Evolutionary conservation across 345 rosid genomes (phyloP).

Genomic region (Nasturtium officinale): DNA sequence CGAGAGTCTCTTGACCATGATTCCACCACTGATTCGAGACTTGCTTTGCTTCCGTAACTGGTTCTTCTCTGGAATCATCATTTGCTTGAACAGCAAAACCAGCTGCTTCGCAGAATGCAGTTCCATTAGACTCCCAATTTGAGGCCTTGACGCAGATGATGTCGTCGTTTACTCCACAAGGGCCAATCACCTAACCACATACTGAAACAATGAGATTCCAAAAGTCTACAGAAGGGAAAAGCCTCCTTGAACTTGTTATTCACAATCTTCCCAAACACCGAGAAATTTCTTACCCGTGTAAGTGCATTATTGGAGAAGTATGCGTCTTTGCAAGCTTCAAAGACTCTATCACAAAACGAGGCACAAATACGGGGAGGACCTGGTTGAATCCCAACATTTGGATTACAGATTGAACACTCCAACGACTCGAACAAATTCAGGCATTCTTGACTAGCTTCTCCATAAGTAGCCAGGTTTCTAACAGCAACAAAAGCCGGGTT

Average conservation of each 20-base stretch:
- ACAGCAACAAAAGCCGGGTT: conserved; percentile 77
- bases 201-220: conserved; percentile 17
- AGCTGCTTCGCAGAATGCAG: conserved; percentile 78
- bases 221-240: not conserved
- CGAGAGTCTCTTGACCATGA: conserved; percentile 57
- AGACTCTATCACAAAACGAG: conserved; percentile 76
- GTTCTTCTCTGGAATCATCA: conserved; percentile 49
- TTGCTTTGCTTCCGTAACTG: conserved; percentile 81
- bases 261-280: not conserved
- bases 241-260: not conserved
- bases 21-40: conserved; percentile 76
- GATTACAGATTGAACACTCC: conserved; percentile 98
- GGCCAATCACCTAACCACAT: conserved; percentile 40
- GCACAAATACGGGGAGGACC: conserved; percentile 84
- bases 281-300: conserved; percentile 50
- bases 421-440: conserved; percentile 76
- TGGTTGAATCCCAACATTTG: conserved; percentile 72
- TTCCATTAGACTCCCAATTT: conserved; percentile 81
- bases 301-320: conserved; percentile 83
- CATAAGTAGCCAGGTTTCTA: conserved; percentile 77
- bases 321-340: conserved; percentile 75
- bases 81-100: conserved; percentile 68
- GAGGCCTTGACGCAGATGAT: conserved; percentile 82
- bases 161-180: conserved; percentile 72
- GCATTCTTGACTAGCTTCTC: conserved; percentile 82